These are phyloP conservation scores for Melastoma candidum DNA, from an alignment of 441 rosid species.

Conservation along the genomic window DNA sequence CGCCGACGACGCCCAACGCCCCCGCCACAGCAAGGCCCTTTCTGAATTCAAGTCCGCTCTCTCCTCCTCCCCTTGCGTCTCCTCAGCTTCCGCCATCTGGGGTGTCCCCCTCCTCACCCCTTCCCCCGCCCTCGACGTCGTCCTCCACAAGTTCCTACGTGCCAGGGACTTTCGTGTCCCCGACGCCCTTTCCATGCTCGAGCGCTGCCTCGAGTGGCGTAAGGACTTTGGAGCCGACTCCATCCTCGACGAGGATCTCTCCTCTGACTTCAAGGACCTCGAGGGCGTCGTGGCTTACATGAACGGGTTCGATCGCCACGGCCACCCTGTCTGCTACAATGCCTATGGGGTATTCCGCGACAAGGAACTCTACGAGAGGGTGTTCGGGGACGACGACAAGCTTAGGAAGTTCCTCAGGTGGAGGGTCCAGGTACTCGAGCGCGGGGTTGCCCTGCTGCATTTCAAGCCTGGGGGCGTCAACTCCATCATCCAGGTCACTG, in stretches of 20 bases:
- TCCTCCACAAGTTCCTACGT: constrained; percentile 73
- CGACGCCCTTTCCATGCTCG: constrained; percentile 63
- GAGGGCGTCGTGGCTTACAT: constrained; percentile 79
- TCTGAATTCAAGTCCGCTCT: constrained; percentile 39
- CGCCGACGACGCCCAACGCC: constrained; percentile 79
- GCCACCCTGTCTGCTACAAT: constrained; percentile 93
- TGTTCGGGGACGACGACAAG: constrained; percentile 83
- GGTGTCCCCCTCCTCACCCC: constrained; percentile 54
- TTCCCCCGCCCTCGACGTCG: constrained; percentile 67
- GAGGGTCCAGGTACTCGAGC: constrained; percentile 91
- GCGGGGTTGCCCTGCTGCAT: constrained; percentile 63
- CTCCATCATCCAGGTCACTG: constrained; percentile 84
- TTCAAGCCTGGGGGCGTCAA: constrained; percentile 90
- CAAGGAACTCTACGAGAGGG: constrained; percentile 67
- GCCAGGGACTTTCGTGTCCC: constrained; percentile 78
- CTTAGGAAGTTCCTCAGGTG: constrained; percentile 67
- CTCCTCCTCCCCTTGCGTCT: background rate
- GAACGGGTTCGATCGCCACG: constrained; percentile 74
- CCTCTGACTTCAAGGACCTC: constrained; percentile 59
- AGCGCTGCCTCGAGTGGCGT: constrained; percentile 73
- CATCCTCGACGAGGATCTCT: constrained; percentile 56
- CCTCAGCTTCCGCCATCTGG: constrained; percentile 50
- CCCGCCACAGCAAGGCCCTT: constrained; percentile 63
- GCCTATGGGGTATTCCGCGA: constrained; percentile 80
- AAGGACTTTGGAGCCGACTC: constrained; percentile 60